Conservation (phyloP, 2,329 filamentous ascomycete species). For the Fusarium pseudocircinatum region DNA sequence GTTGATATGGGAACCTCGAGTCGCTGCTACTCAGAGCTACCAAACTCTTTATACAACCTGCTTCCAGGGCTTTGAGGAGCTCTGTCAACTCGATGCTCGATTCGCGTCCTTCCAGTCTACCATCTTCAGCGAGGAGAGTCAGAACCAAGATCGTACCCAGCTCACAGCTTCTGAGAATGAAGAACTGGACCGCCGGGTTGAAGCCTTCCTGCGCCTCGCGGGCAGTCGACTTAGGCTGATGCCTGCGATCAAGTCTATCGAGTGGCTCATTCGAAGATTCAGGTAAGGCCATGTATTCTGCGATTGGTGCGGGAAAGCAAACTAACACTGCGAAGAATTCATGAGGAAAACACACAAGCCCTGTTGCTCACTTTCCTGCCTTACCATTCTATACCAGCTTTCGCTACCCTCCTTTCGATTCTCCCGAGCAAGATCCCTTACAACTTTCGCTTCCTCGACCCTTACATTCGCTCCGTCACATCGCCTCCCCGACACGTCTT, state of each 20-base stretch:
- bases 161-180: slow-evolving; percentile 85
- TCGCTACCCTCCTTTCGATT: slow-evolving; percentile 87
- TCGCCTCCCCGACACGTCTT: slow-evolving; percentile 82
- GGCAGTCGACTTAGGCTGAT: slow-evolving; percentile 81
- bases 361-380: slow-evolving; percentile 89
- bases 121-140: slow-evolving; percentile 94
- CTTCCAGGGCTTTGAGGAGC: slow-evolving; percentile 87
- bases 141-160: slow-evolving; percentile 84
- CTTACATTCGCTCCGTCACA: slow-evolving; percentile 82
- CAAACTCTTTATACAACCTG: slow-evolving; percentile 89
- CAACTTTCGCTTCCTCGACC: slow-evolving; percentile 84
- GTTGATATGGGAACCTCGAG: slow-evolving; percentile 86
- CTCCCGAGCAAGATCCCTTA: slow-evolving; percentile 78
- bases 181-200: slow-evolving; percentile 79
- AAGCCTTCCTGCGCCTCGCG: slow-evolving; percentile 83
- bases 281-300: slow-evolving; percentile 63
- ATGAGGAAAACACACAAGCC: slow-evolving; percentile 86
- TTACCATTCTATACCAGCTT: slow-evolving; percentile 87
- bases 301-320: neutral
- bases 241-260: slow-evolving; percentile 88
- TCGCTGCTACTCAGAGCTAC: slow-evolving; percentile 89
- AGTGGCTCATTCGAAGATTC: slow-evolving; percentile 94
- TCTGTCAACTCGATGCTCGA: slow-evolving; percentile 85
- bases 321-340: slow-evolving; percentile 67
- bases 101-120: slow-evolving; percentile 79